Base-by-base conservation (phyloP, 192 early-diverging fungal genomes). In the Paraglomus occultum region DNA sequence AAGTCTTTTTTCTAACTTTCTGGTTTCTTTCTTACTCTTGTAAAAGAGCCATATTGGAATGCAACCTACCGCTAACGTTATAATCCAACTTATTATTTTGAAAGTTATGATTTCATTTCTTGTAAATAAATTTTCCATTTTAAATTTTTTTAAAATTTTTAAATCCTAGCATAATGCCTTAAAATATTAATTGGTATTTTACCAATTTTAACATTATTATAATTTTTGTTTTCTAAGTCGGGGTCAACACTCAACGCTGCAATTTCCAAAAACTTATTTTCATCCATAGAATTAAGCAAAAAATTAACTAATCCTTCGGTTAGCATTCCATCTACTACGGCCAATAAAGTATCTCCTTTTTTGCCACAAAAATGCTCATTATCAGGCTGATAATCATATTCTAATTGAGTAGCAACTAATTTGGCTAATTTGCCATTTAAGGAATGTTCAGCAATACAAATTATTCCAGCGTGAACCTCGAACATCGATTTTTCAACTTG, bases 381-480 rank as follows among this genome's bases (percentile, higher is more conserved):
- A 38, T 55, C 53, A 5, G 53, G 53, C 53, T 55, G 53, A 55
- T 55, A 55, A 22, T 55, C 53, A 55, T 55, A 55, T 55, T 55
- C 53, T 55, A 55, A 55, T 17, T 55, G 53, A 11, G 53, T 22
- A 8, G 53, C 53, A 2, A 55, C 53, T 22, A 55, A 55, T 17
- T 55, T 55, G 22, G 53, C 53, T 22, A 11, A 55, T 55, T 55
- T 55, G 11, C 53, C 53, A 55, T 55, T 55, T 22, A 55, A 55
- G 39, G 39, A 18, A 55, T 55, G 22, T 55, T 55, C 20, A 38
- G 53, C 53, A 38, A 55, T 38, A 55, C 53, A 55, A 55, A 55
- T 55, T 55, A 55, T 55, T 18, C 20, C 53, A 11, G 53, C 22
- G 39, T 17, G 53, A 55, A 38, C 39, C 22, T 55, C 53, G n/a